Evolutionary conservation across 805 yeast species (phyloP), one percentile per base, ranked within the genome.

Genomic region (Wickerhamiella alocasiicola): DNA sequence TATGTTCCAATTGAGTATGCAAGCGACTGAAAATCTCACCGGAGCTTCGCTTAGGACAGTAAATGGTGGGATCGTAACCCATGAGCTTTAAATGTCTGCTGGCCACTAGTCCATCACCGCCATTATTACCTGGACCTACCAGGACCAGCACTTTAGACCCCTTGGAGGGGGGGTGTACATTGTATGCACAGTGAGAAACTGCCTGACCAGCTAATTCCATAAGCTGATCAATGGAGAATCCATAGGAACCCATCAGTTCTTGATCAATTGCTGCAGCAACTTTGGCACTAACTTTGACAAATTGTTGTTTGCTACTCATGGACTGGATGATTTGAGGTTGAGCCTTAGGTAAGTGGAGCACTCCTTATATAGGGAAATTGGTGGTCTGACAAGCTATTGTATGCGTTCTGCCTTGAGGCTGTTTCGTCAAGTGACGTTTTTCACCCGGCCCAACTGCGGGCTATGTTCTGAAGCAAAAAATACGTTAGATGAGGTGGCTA

Each of bases 161-260:
- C 9, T 55, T 42, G 6, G 41, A 32, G 1, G 76, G 76, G 2
- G 94, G 93, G 49, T 71, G 82, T 26, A 76, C 67, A 37, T 67
- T 70, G 53, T 72, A 75, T 2, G 87, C 70, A 1, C 94, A 82
- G 52, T 84, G 82, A 4, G 98, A 96, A 7, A 88, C 96, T 2
- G 95, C 76, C 21, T 87, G 67, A 0, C 98, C 98, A 0, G 98
- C 98, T 31, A 91, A 66, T 60, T 91, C 98, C 98, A 91, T 91
- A 55, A 83, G 60, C 52, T 83, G 95, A 55, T 82, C 94, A 42
- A 83, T 70, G 20, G 88, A 76, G 62, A 77, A 83, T 1, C 83
- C 91, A 2, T 77, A 76, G 0, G 80, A 61, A 1, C 91, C 76
- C 96, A 91, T 88, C 44, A 88, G 67, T 53, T 87, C 95, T 46